Base-by-base conservation (phyloP, 2,329 filamentous ascomycete genomes). In the Thielaviopsis punctulata region DNA sequence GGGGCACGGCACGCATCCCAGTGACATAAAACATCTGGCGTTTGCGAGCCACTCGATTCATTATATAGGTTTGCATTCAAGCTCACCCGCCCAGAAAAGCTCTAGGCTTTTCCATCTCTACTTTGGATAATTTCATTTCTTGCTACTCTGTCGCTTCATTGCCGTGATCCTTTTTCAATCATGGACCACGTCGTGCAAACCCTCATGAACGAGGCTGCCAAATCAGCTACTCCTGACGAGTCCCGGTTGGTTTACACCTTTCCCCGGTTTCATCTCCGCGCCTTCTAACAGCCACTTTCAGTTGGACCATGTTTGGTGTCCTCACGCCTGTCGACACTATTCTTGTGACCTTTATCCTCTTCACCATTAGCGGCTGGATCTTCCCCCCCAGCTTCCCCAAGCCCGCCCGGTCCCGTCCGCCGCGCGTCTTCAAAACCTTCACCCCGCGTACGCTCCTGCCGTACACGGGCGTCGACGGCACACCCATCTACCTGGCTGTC, bases 401-500 rank as follows among this genome's bases (percentile, higher is more conserved):
- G 36, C 53, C 53, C 13, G n/a, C 21, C 25, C 69, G 70, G 57
- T 70, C 77, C 45, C 64, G 74, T 5, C 71, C 79, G 0, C 72
- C 80, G 50, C 68, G 71, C 59, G 76, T 84, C 59, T 84, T 83
- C 71, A 69, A 68, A 54, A 81, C 74, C 52, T 84, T 87, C 70
- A 90, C 82, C 13, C 86, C 86, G 22, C 80, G 70, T 43, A 86
- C 86, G 3, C 79, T 98, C n/a, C 76, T 87, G 25, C 84, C 86
- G 27, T 90, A 81, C 74, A 89, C 90, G 68, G 92, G 92, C 64
- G 69, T 73, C 52, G 75, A 84, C 61, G 75, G 74, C 60, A 71
- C 70, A 59, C 86, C 86, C 48, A 86, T 96, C 53, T 95, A 86
- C 68, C 77, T 98, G 48, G 85, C 87, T n/a, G 88, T 96, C 18